Percentiles rank a stretch among this genome's conserved stretches.
Evolutionary conservation across 768 basidiomycete genomes (phyloP).

Genomic region (Macrolepiota dolichaula): DNA sequence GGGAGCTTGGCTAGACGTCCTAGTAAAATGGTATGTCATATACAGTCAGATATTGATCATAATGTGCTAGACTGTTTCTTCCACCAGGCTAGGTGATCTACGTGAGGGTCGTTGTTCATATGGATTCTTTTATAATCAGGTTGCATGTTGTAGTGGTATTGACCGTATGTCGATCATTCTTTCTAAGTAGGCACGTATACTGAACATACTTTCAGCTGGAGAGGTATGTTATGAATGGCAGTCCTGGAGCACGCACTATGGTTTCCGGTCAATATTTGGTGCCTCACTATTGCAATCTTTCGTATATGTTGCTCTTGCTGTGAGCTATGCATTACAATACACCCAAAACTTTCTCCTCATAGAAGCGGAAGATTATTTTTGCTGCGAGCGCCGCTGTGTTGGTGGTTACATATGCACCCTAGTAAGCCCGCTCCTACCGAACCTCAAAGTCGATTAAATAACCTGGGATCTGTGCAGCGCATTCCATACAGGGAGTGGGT

Average conservation of each 20-base stretch:
- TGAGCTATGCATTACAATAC: slow-evolving; percentile 27
- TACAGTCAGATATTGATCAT: background rate
- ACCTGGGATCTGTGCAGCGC: slow-evolving; percentile 38
- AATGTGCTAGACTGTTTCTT: background rate
- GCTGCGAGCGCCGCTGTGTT: slow-evolving; percentile 61
- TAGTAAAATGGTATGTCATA: slow-evolving; percentile 62
- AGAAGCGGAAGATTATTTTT: slow-evolving; percentile 46
- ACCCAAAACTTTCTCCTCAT: background rate
- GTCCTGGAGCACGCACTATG: slow-evolving; percentile 62
- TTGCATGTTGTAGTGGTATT: slow-evolving; percentile 66
- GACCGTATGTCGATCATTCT: slow-evolving; percentile 41
- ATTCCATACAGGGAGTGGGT: slow-evolving; percentile 78
- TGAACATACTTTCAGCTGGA: slow-evolving; percentile 42
- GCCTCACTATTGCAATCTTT: slow-evolving; percentile 63
- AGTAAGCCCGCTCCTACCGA: slow-evolving; percentile 38
- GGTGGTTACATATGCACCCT: slow-evolving; percentile 66
- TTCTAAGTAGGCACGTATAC: background rate
- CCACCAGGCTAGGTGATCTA: slow-evolving; percentile 60
- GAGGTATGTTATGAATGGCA: slow-evolving; percentile 66
- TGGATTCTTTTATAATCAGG: slow-evolving; percentile 71
- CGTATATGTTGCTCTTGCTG: slow-evolving; percentile 62
- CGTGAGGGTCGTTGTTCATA: slow-evolving; percentile 66
- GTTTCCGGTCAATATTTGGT: slow-evolving; percentile 50
- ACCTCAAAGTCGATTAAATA: background rate
- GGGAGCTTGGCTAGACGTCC: slow-evolving; percentile 70